Conservation (phyloP, 331 rosid species). For the Malus hybrid region DNA sequence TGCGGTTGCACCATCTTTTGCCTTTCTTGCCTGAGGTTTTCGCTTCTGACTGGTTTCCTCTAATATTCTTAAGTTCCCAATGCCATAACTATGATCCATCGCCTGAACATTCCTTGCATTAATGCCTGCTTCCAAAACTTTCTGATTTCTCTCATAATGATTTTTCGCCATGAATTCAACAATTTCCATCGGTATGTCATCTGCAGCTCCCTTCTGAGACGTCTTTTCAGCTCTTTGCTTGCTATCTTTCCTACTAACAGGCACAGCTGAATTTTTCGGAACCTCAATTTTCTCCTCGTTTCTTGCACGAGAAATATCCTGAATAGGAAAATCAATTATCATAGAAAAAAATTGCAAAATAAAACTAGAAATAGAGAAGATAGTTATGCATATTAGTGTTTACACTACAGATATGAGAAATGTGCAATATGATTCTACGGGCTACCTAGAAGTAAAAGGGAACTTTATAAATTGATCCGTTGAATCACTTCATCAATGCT, state of each 20-base stretch:
- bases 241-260: constrained; percentile 27
- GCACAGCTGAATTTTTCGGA: constrained; percentile 28
- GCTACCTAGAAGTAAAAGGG: background rate
- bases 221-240: constrained; percentile 32
- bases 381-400: background rate
- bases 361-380: background rate
- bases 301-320: constrained; percentile 52
- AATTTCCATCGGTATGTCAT: constrained; percentile 93
- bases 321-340: constrained; percentile 15
- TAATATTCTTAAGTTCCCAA: constrained; percentile 32
- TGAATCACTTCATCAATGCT: background rate
- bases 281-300: constrained; percentile 33
- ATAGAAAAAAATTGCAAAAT: background rate
- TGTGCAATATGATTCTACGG: background rate
- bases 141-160: constrained; percentile 68
- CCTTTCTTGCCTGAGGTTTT: constrained; percentile 36
- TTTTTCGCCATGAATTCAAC: constrained; percentile 86
- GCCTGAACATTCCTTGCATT: constrained; percentile 42
- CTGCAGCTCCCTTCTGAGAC: constrained; percentile 50
- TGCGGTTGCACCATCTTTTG: constrained; percentile 26
- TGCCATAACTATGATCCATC: constrained; percentile 18
- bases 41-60: constrained; percentile 35
- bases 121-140: constrained; percentile 27
- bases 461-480: background rate
- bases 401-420: background rate